Evolutionary conservation across 495 filamentous ascomycete genomes (phyloP).

Genomic region (Aspergillus baeticus): DNA sequence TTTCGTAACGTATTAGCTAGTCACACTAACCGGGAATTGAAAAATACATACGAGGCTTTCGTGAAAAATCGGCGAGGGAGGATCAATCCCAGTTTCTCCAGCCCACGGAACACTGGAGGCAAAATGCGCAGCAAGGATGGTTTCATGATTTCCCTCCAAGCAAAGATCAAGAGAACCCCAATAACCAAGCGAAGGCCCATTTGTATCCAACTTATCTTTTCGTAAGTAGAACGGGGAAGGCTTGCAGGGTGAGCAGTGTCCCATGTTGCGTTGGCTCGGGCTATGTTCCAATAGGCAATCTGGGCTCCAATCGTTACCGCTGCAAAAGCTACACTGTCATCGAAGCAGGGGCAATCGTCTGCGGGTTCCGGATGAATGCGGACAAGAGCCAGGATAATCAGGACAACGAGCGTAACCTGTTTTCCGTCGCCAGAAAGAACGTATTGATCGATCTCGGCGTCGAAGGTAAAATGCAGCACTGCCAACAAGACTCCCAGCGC

Average conservation of each 20-base stretch:
- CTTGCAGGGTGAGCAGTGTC: conserved; percentile 57
- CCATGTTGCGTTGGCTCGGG: conserved; percentile 53
- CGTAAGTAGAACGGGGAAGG: conserved; percentile 58
- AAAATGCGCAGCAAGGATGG: conserved; percentile 72
- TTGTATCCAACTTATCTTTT: conserved; percentile 59
- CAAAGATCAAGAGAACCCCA: conserved; percentile 79
- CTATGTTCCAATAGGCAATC: conserved; percentile 77
- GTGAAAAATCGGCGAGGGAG: conserved; percentile 87
- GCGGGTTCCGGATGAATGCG: conserved; percentile 93
- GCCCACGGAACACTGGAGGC: conserved; percentile 81
- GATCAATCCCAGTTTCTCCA: conserved; percentile 74
- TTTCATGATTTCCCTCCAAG: conserved; percentile 87
- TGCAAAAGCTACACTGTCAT: conserved; percentile 92
- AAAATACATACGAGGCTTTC: conserved; percentile 66
- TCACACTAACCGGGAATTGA: neutral
- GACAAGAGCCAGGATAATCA: conserved; percentile 71
- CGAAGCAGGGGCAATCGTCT: conserved; percentile 96
- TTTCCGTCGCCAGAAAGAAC: conserved; percentile 48
- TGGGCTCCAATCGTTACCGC: conserved; percentile 83
- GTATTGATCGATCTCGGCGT: conserved; percentile 63
- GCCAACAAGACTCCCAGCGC: conserved; percentile 68
- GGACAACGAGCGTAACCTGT: conserved; percentile 56
- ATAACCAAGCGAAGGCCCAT: conserved; percentile 65
- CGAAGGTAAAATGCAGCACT: conserved; percentile 69
- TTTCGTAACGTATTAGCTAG: conserved; percentile 21